Evolutionary conservation across 805 yeast genomes (phyloP), one percentile per base, ranked within the genome.

Genomic region (Barnettozyma sp.): DNA sequence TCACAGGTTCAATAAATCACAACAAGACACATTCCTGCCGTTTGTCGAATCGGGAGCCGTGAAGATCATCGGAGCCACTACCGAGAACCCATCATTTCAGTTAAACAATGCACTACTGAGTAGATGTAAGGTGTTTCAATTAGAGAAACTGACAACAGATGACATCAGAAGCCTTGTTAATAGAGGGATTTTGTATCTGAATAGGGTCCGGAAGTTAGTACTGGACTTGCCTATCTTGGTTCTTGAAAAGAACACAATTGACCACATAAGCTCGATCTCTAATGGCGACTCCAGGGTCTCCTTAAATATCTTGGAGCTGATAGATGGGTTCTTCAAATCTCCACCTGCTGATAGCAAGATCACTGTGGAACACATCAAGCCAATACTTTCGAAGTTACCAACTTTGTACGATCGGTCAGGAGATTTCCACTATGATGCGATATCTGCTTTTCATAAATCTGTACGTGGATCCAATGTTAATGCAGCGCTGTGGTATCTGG

Each of bases 371-470:
- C 30, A 43, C 20, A 49, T 80, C 33, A 66, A 70, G 35, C 46
- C 58, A 42, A 39, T 70, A 30, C 38, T 74, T 54, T 44, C 65
- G 54, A 58, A 78, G 56, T 65, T 78, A 60, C 71, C 44, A 65
- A 74, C 58, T 61, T 73, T 47, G 73, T 88, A 90, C 54, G 97
- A 92, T 56, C 68, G 84, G 31, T 78, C 76, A 22, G 97, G 97
- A 1, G 98, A 92, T 48, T 75, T 77, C 5, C 98, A 92, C 56
- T 92, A 92, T 57, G 99, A 92, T 55, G 76, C 95, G 1, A 92
- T 92, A 6, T 83, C 95, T 11, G 98, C 98, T 1, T 82, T 92
- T 46, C 99, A 92, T 61, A 92, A 92, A 52, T 74, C 95, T 0
- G 73, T 92, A 0, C 68, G 99, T 39, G 99, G 99, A 0, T 72